phyloP scores from a whole-genome alignment of 2,329 filamentous ascomycete species.

The Aspergillus pseudoviridinutans region DNA sequence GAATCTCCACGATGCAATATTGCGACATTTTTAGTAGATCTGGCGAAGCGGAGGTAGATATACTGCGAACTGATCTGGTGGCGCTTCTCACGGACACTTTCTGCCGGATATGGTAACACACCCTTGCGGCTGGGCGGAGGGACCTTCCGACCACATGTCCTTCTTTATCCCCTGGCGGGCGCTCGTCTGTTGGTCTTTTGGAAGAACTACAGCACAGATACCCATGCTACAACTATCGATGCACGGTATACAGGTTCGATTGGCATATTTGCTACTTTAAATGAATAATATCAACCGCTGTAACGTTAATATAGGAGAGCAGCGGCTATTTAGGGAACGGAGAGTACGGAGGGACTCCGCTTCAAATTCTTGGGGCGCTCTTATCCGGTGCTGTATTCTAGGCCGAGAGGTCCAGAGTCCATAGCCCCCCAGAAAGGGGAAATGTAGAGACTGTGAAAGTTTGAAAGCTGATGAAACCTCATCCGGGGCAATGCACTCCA shows the following conservation, averaged over 20 bases:
- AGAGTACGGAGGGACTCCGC: neutral
- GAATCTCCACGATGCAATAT: no score
- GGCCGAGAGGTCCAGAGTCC: neutral
- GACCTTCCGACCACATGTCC: slow-evolving; percentile 11
- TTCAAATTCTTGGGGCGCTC: neutral
- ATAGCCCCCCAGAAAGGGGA: neutral
- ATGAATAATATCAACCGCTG: neutral
- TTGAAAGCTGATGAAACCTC: neutral
- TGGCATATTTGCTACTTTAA: neutral
- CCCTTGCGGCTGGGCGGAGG: slow-evolving; percentile 2
- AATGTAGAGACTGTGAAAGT: neutral
- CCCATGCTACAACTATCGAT: neutral
- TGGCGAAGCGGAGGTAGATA: no score
- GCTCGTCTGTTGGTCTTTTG: neutral
- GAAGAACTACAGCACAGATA: neutral
- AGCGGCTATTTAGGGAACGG: neutral
- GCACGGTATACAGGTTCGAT: neutral
- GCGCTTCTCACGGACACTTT: neutral
- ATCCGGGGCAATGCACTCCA: neutral
- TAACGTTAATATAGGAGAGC: neutral
- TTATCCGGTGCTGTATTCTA: no score
- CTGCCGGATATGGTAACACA: neutral
- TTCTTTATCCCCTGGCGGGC: slow-evolving; percentile 8
- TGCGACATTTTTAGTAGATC: no score
- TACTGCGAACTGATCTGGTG: neutral